phyloP scores from a whole-genome alignment of 2,329 filamentous ascomycete genomes.

The Aspergillus ustus region DNA sequence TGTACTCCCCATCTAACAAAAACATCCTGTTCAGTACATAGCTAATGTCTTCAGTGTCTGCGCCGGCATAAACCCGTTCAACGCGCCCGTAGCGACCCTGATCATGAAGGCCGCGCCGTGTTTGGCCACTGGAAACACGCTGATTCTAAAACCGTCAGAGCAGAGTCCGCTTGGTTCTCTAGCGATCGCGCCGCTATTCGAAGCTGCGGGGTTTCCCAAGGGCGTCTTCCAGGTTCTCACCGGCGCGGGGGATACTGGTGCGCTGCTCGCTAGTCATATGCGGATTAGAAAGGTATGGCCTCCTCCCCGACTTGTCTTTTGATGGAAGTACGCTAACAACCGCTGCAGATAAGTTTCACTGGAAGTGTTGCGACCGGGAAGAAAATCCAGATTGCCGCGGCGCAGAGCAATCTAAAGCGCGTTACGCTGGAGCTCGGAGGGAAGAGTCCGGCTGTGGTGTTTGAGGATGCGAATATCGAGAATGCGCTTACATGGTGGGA shows the following conservation, averaged over 20 bases:
- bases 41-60: neutral
- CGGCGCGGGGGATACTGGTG: constrained; percentile 1
- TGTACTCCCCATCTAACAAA: neutral
- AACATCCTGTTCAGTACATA: too few species aligned
- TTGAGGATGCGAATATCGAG: neutral
- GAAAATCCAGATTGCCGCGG: neutral
- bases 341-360: neutral
- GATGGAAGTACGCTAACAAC: neutral
- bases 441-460: constrained; percentile 5
- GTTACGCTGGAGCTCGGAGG: constrained; percentile 2
- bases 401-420: constrained; percentile 1
- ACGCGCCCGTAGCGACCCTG: constrained; percentile 1
- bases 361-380: neutral
- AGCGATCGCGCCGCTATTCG: constrained; percentile 72
- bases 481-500: neutral
- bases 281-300: neutral
- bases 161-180: constrained; percentile 70
- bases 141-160: constrained; percentile 69
- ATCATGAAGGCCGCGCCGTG: constrained; percentile 78
- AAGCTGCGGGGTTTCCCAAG: neutral
- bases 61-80: constrained; percentile 6
- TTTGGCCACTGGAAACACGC: constrained; percentile 63
- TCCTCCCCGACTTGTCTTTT: neutral
- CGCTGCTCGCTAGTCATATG: constrained; percentile 6
- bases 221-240: constrained; percentile 3